Base-by-base conservation (phyloP, 2,329 filamentous ascomycete genomes). In the Cordyceps farinosa region DNA sequence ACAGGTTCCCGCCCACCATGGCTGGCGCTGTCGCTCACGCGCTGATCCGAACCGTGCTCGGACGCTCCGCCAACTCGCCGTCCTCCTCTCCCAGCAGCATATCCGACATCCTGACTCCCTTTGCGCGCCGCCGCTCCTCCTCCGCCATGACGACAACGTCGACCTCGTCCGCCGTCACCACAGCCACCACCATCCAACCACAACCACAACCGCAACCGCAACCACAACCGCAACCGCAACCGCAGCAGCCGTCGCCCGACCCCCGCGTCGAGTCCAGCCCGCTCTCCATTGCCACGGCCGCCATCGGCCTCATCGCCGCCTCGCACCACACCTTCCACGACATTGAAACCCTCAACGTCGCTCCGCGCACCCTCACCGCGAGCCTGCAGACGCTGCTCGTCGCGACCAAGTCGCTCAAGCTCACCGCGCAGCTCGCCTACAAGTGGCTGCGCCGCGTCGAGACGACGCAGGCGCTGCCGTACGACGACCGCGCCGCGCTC, bases 231-330 rank as follows among this genome's bases (percentile, higher is more conserved):
- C 15, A 29, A 7, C 44, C n/a, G 13, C 55, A n/a, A 1, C 44
- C 29, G 1, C 53, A n/a, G n/a, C n/a, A 22, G 22, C 22, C 22
- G 22, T 22, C 22, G 22, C 22, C 1, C 53, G 22, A 30, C 36
- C 36, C 2, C 36, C 27, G 3, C 34, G 22, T 13, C 15, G 53
- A 45, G 22, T 32, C 40, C 34, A n/a, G 22, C 9, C 32, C 52
- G 8, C 42, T 61, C 7, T 50, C 50, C 42, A 17, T 64, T 13
- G 34, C 62, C 42, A 42, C 44, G 34, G 62, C 62, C 60, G 29
- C 62, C 30, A 61, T 69, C 22, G 67, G 67, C 27, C 64, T 69
- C 57, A n/a, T 69, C 29, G 67, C 67, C n/a, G 66, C 66, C 22
- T 63, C 64, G 5, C 52, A 52, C 44, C 66, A 62, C 51, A 63